Conservation (phyloP, 169 alveolate species). For the Cryptosporidium andersoni region DNA sequence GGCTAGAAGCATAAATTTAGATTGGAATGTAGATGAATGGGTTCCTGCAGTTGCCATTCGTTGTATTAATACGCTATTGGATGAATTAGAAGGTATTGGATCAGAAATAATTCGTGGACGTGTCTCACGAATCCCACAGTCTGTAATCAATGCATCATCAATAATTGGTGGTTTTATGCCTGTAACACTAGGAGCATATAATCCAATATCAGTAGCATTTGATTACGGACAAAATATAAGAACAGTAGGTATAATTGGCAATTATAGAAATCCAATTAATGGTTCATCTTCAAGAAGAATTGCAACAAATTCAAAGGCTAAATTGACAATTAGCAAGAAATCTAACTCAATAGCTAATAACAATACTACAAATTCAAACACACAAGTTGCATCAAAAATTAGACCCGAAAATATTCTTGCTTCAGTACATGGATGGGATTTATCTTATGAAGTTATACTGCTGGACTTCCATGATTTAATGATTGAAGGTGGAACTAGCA, state of each 20-base stretch:
- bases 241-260: slow-evolving; percentile 17
- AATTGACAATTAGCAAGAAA: neutral
- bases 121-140: slow-evolving; percentile 66
- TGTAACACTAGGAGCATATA: slow-evolving; percentile 67
- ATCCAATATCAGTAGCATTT: slow-evolving; percentile 69
- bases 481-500: slow-evolving; percentile 63
- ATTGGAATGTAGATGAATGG: slow-evolving; percentile 72
- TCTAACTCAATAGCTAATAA: slow-evolving; percentile 14
- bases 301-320: slow-evolving; percentile 27
- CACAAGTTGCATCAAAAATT: slow-evolving; percentile 41
- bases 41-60: slow-evolving; percentile 71
- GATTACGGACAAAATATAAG: slow-evolving; percentile 57
- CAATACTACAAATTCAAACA: neutral
- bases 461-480: slow-evolving; percentile 66
- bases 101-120: slow-evolving; percentile 62
- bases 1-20: slow-evolving; percentile 60
- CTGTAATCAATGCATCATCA: slow-evolving; percentile 61
- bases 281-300: slow-evolving; percentile 38
- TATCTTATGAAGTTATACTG: slow-evolving; percentile 55
- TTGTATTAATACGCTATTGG: slow-evolving; percentile 60
- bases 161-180: slow-evolving; percentile 70
- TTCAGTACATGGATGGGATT: slow-evolving; percentile 69
- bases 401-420: slow-evolving; percentile 64
- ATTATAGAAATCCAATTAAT: slow-evolving; percentile 28
- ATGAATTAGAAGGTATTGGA: slow-evolving; percentile 62